These are phyloP conservation scores for Annona squamosa DNA, from an alignment of 164 flowering plant genomes.

Conservation along the genomic window DNA sequence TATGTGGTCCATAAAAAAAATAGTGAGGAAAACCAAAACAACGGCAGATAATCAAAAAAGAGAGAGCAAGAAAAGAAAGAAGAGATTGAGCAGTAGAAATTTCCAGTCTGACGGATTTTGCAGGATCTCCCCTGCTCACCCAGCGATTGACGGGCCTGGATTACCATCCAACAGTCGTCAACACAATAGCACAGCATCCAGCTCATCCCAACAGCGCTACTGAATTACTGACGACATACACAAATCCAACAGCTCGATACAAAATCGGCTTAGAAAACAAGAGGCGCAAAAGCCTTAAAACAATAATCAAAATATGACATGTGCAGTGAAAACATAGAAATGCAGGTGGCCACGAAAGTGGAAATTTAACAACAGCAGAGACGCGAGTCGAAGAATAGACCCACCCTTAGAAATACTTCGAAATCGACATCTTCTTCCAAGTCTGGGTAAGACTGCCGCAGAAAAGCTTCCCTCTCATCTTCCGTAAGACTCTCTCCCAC, in stretches of 20 bases:
- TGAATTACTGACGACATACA: background rate
- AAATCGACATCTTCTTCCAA: slow-evolving; percentile 70
- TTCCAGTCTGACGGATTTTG: background rate
- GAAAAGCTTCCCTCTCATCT: slow-evolving; percentile 51
- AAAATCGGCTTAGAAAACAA: background rate
- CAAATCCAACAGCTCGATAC: background rate
- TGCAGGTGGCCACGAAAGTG: background rate
- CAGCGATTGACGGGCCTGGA: background rate
- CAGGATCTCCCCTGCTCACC: background rate
- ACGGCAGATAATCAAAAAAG: background rate
- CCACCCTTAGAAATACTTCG: slow-evolving; percentile 78
- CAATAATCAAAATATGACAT: no score
- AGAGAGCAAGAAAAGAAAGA: background rate
- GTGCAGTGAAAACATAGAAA: no score
- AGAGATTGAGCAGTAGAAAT: background rate
- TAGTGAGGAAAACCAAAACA: no score
- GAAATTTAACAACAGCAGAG: background rate
- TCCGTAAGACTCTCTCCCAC: slow-evolving; percentile 77
- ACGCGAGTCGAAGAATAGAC: slow-evolving; percentile 20
- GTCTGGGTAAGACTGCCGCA: slow-evolving; percentile 38
- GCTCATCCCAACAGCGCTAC: background rate
- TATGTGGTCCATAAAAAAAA: background rate
- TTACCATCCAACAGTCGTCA: background rate
- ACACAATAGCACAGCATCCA: background rate
- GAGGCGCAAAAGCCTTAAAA: no score